Evolutionary conservation across 2,329 filamentous ascomycete species (phyloP).

Genomic region (Penicillium sp.): DNA sequence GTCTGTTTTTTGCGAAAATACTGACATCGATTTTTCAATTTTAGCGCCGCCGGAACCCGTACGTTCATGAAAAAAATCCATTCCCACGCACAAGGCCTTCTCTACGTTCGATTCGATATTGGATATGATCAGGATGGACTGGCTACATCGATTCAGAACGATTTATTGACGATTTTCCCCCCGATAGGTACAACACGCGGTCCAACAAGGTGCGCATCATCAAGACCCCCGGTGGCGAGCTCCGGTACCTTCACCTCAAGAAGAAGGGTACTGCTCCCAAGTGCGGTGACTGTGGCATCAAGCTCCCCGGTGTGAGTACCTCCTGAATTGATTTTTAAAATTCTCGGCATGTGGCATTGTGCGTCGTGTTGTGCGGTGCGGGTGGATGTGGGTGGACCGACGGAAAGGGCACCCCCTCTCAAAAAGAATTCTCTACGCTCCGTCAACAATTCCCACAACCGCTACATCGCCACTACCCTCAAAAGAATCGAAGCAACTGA

Average conservation of each 20-base stretch:
- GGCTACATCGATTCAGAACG: slow-evolving; percentile 12
- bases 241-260: slow-evolving; percentile 98
- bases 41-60: slow-evolving; percentile 77
- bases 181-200: slow-evolving; percentile 87
- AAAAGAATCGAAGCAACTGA: slow-evolving; percentile 16
- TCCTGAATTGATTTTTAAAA: slow-evolving; percentile 23
- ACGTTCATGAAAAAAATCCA: slow-evolving; percentile 49
- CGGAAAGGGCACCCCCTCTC: slow-evolving; percentile 3
- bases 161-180: slow-evolving; percentile 34
- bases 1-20: slow-evolving; percentile 7
- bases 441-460: slow-evolving; percentile 7
- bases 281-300: slow-evolving; percentile 98
- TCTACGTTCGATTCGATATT: slow-evolving; percentile 18
- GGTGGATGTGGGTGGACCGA: slow-evolving; percentile 16
- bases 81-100: slow-evolving; percentile 20
- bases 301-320: slow-evolving; percentile 92
- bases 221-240: slow-evolving; percentile 94
- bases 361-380: slow-evolving; percentile 14
- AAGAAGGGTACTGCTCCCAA: slow-evolving; percentile 98
- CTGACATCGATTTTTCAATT: slow-evolving; percentile 31
- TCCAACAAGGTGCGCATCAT: slow-evolving; percentile 95
- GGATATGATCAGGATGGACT: slow-evolving; percentile 16
- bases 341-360: slow-evolving; percentile 15
- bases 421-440: slow-evolving; percentile 9
- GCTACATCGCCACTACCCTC: slow-evolving; percentile 3